Evolutionary conservation across 129 eudicot genomes (phyloP).

Genomic region (Pittosporum tobira): DNA sequence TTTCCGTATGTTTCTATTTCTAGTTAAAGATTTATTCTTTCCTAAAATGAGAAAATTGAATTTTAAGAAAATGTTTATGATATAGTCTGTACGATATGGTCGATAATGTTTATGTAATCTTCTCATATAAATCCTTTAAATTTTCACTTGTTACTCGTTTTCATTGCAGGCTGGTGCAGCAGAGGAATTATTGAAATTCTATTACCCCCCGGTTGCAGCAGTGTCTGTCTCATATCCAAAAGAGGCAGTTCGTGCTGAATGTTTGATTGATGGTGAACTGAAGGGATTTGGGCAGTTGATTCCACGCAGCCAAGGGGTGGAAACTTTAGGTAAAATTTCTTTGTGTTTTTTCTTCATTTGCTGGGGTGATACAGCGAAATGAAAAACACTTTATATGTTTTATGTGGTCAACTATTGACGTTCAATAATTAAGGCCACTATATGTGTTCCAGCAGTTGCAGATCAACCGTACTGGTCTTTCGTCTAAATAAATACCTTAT

Average conservation of each 20-base stretch:
- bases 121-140: not conserved
- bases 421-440: not conserved
- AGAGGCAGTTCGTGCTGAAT: conserved; percentile 70
- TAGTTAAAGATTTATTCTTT: not conserved
- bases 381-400: not conserved
- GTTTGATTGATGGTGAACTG: conserved; percentile 77
- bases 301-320: conserved; percentile 96
- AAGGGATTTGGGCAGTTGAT: conserved; percentile 96
- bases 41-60: not conserved
- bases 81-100: not conserved
- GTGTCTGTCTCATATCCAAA: conserved; percentile 88
- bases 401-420: no score
- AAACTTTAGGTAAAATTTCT: conserved; percentile 61
- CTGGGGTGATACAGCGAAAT: conserved; percentile 2
- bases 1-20: conserved; percentile 49
- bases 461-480: not conserved
- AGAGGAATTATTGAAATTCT: conserved; percentile 65
- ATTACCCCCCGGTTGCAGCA: conserved; percentile 98
- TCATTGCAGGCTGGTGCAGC: conserved; percentile 73
- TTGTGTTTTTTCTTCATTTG: not conserved
- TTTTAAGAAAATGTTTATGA: not conserved
- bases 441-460: not conserved
- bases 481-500: no score
- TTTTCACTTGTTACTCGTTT: conserved; percentile 6
- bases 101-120: not conserved